Evolutionary conservation across 768 basidiomycete genomes (phyloP), one percentile per base, ranked within the genome.

Genomic region (Lentinula sp.): DNA sequence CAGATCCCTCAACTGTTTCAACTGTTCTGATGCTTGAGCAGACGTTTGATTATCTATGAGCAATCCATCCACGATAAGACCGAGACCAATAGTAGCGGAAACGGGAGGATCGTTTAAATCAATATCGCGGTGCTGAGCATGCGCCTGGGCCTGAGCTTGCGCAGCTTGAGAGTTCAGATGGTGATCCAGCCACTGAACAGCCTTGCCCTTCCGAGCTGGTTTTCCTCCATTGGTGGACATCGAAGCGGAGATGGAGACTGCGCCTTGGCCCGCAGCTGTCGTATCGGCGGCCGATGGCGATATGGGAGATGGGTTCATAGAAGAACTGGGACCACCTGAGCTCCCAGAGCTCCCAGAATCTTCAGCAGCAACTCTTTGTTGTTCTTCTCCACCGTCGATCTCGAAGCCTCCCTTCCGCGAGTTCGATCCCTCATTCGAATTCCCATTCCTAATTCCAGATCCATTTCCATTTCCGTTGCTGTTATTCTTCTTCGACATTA

Each of bases 161-260:
- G 53, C 53, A 54, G 53, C 53, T 39, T 57, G 56, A 6, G 56
- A 57, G 39, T 57, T 57, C 23, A 48, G 15, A 9, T 59, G 57
- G 37, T 59, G 57, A 49, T 59, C 57, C n/a, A 59, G n/a, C 57
- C 57, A 59, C 42, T 59, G 57, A 7, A 59, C 57, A 6, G 48
- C 57, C n/a, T 59, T 59, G 46, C 45, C 57, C 35, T 59, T 59
- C 5, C 41, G 37, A 15, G 32, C 20, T 7, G 45, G 23, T 28
- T 59, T 59, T 28, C 20, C 15, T 59, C 45, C 45, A 9, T n/a
- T 49, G n/a, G 35, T 20, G 35, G 57, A n/a, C 9, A 23, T 57
- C 10, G 35, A 16, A 33, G 20, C 28, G 7, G 43, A 5, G 37
- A 39, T 39, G 7, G 13, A 39, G 37, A 13, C 37, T 36, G 57